Base-by-base conservation (phyloP, 2,329 filamentous ascomycete genomes). In the Beauveria caledonica region DNA sequence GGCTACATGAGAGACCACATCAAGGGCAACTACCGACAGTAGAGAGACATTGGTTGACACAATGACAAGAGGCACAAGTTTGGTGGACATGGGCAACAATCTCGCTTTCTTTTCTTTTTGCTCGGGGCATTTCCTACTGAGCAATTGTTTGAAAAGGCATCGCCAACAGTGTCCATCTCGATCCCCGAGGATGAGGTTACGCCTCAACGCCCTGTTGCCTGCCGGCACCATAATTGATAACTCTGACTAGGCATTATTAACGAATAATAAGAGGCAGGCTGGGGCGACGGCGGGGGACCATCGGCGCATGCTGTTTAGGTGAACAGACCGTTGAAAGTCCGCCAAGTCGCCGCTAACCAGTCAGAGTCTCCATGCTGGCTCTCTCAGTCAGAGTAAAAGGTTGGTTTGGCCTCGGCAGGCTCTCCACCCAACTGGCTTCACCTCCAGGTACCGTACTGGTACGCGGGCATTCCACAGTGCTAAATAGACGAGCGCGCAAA, bases 371-470 rank as follows among this genome's bases (percentile, higher is more conserved):
- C 15, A 39, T 19, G 27, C 48, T 11, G 33, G n/a, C 11, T 45
- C 17, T 36, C 49, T 23, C 49, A 52, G 33, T 52, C 19, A 51
- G 27, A 8, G n/a, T 55, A 45, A 44, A 44, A 21, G 29, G 29
- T 40, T 40, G 19, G 33, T 5, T 40, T 40, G 19, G 33, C 13
- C 36, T 17, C 25, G 15, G 46, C 23, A 3, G 29, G 19, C 53
- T 56, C 53, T 44, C 56, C 56, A 58, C 56, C 51, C 56, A 58
- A 29, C 51, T 58, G 56, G 45, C 56, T 58, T 58, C 46, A 21
- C 17, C 19, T 10, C 13, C 9, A 39, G 50, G 19, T 40, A 58
- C 29, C 3, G 9, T 33, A 33, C 29, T 33, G 29, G 21, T 15
- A 33, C 17, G 5, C 33, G 5, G 33, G 15, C 25, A 49, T 6